Base-by-base conservation (phyloP, 1,284 basidiomycete species). In the Bjerkandera adusta region DNA sequence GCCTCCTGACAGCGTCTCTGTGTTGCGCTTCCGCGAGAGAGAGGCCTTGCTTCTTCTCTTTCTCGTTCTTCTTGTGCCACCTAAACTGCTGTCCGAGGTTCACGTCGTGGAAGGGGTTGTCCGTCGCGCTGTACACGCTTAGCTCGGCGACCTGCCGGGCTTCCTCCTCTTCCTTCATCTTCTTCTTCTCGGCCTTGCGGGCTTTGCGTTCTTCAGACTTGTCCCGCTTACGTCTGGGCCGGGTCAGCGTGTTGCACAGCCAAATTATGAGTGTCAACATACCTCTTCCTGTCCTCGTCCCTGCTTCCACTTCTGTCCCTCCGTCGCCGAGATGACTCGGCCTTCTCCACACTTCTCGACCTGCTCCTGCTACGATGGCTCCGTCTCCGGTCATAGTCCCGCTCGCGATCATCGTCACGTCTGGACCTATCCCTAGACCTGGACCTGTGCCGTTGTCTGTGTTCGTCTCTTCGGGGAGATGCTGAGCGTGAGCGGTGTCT, bases 51-150 rank as follows among this genome's bases (percentile, higher is more conserved):
- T 96, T 97, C 61, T 83, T 80, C 65, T 99, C 97, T 70, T 93
- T 93, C 64, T 99, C 96, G 29, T 85, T 81, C 72, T 99, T 99
- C 76, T 99, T 99, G 68, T 93, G 91, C 97, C 97, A 99, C 49
- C 88, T 83, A 68, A 99, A 99, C 64, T 93, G 90, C 61, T 97
- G 91, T 18, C 85, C 87, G 22, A 98, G 81, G 65, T 97, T 97
- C 52, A 92, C 85, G 62, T 99, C 96, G 67, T 97, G 91, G 75
- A 99, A 99, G 0, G 96, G 96, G 62, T 99, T 99, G 73, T 94
- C 90, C 5, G 84, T 85, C 32, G 92, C 91, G 57, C 92, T 94
- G 73, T 98, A 98, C 52, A 94, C 85, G 56, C 90, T 92, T 33
- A 95, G 75, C 64, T 92, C 89, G 5, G 92, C 92, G 7, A 94